Conservation (phyloP, 148 eudicot species). For the Mesembryanthemum crystallinum region DNA sequence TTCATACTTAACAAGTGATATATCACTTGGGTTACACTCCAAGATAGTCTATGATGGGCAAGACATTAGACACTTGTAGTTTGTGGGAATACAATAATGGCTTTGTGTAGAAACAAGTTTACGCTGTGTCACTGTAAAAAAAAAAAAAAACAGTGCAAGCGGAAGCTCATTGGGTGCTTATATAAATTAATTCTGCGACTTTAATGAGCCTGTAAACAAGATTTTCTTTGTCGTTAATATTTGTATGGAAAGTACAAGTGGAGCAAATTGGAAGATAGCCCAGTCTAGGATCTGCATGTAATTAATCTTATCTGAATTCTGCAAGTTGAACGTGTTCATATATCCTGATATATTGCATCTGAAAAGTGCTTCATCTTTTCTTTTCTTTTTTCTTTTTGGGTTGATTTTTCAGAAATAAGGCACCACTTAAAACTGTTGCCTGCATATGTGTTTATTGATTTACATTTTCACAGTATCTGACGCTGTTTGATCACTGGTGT, state of each 20-base stretch:
- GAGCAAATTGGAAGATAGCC: background rate
- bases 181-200: background rate
- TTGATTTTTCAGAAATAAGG: background rate
- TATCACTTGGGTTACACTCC: background rate
- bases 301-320: constrained; percentile 1
- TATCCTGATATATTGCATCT: background rate
- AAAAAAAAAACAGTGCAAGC: background rate
- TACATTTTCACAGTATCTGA: too few species aligned
- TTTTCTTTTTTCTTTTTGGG: too few species aligned
- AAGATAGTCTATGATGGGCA: background rate
- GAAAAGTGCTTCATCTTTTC: too few species aligned
- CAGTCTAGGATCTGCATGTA: background rate
- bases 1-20: background rate
- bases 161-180: background rate
- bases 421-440: background rate
- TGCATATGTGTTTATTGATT: too few species aligned
- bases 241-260: constrained; percentile 6
- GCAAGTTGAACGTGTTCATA: constrained; percentile 21
- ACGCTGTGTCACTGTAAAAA: too few species aligned
- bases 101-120: too few species aligned
- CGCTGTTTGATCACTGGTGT: too few species aligned
- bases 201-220: background rate
- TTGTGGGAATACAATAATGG: too few species aligned
- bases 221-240: background rate
- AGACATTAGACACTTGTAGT: background rate